Conservation (phyloP, 2,329 filamentous ascomycete species). For the Claviceps sp. region DNA sequence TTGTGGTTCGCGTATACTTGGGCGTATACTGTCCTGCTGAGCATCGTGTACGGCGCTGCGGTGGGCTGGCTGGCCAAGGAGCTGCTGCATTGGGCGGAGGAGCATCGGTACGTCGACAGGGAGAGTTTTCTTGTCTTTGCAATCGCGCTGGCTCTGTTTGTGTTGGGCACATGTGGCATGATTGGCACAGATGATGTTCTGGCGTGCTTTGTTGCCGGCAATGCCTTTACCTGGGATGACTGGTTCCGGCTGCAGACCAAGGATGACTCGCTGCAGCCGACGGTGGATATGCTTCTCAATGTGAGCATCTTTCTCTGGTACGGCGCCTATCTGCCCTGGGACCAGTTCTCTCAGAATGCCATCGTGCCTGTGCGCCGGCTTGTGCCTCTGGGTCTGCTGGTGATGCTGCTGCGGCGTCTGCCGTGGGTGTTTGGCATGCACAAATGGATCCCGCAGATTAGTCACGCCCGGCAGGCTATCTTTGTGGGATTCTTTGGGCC, state of each 20-base stretch:
- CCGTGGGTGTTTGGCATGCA: conserved; percentile 65
- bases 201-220: conserved; percentile 85
- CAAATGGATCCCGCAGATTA: conserved; percentile 66
- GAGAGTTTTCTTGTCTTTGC: conserved; percentile 84
- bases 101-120: conserved; percentile 67
- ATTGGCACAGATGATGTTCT: conserved; percentile 82
- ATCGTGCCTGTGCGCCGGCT: conserved; percentile 65
- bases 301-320: conserved; percentile 84
- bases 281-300: conserved; percentile 89
- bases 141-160: conserved; percentile 73
- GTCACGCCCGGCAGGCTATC: conserved; percentile 57
- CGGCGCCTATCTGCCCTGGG: conserved; percentile 75
- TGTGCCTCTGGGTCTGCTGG: conserved; percentile 57
- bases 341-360: conserved; percentile 48
- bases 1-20: conserved; percentile 79
- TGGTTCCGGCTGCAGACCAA: conserved; percentile 84
- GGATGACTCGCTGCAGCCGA: conserved; percentile 87
- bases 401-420: conserved; percentile 64
- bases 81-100: conserved; percentile 71
- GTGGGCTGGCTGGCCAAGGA: conserved; percentile 76
- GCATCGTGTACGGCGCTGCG: conserved; percentile 59
- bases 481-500: conserved; percentile 92
- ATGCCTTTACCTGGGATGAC: conserved; percentile 84
- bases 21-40: conserved; percentile 71
- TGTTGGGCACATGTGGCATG: conserved; percentile 75